A percentile compares a stretch with the other conserved stretches of the same genome.
phyloP scores from a whole-genome alignment of 345 rosid species.

The Excoecaria agallocha region DNA sequence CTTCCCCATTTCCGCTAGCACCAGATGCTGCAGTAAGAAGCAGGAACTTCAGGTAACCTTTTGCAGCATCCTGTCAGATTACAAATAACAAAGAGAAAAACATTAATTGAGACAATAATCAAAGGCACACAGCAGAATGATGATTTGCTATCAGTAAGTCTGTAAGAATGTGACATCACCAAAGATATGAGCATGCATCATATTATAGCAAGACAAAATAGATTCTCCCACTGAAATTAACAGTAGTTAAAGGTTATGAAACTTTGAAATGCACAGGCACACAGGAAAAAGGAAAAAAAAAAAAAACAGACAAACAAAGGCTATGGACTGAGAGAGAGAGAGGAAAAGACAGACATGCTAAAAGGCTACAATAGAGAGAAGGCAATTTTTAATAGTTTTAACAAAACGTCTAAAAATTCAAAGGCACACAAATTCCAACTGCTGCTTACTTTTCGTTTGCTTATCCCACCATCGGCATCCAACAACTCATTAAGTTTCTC shows the following conservation, averaged over 20 bases:
- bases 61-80: slow-evolving; percentile 77
- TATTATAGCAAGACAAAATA: background rate
- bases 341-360: background rate
- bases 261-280: background rate
- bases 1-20: slow-evolving; percentile 72
- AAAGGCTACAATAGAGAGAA: background rate
- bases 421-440: background rate
- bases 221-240: background rate
- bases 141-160: background rate
- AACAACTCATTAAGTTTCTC: slow-evolving; percentile 94
- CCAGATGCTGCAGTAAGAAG: slow-evolving; percentile 97
- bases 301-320: too few relatives aligned
- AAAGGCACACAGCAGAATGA: background rate
- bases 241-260: background rate
- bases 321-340: background rate
- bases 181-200: background rate
- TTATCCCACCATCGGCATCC: slow-evolving; percentile 89
- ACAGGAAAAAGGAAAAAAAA: background rate
- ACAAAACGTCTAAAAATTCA: slow-evolving; percentile 3
- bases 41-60: slow-evolving; percentile 90
- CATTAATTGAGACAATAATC: background rate
- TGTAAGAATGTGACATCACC: background rate
- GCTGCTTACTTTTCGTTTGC: slow-evolving; percentile 76
- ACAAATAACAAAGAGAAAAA: slow-evolving; percentile 13
- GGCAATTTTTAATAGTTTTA: too few relatives aligned